Evolutionary conservation across 2,329 filamentous ascomycete species (phyloP).

Genomic region (Pyrenochaeta sp.): DNA sequence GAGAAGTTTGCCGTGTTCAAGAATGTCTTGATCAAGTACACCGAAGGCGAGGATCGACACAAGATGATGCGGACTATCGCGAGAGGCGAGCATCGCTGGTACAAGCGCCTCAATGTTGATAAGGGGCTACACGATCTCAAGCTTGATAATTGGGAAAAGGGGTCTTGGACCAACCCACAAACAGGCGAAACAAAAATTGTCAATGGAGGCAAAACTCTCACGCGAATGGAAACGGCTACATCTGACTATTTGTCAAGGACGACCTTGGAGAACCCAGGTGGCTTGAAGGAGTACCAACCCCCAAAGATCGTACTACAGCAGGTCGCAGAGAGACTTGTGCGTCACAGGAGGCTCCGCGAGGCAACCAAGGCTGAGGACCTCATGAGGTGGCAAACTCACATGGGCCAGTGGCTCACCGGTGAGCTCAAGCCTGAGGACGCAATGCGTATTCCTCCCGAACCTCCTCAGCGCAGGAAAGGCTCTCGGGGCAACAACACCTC

Average conservation of each 20-base stretch:
- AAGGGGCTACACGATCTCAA: slow-evolving; percentile 56
- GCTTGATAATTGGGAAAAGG: slow-evolving; percentile 58
- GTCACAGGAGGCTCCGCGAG: slow-evolving; percentile 56
- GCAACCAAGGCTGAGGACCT: slow-evolving; percentile 42
- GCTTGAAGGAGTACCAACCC: slow-evolving; percentile 54
- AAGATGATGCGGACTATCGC: slow-evolving; percentile 57
- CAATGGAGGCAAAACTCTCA: slow-evolving; percentile 54
- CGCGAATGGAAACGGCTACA: slow-evolving; percentile 56
- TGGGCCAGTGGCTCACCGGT: slow-evolving; percentile 51
- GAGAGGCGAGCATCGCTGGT: slow-evolving; percentile 59
- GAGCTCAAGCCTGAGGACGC: slow-evolving; percentile 39
- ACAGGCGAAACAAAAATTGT: slow-evolving; percentile 42
- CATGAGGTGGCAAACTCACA: slow-evolving; percentile 49
- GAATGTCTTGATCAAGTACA: slow-evolving; percentile 62
- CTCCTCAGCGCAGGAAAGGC: slow-evolving; percentile 8
- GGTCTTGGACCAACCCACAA: slow-evolving; percentile 48
- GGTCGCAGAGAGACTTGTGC: slow-evolving; percentile 58
- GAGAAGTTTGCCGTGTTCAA: slow-evolving; percentile 61
- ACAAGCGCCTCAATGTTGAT: slow-evolving; percentile 59
- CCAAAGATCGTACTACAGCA: slow-evolving; percentile 56
- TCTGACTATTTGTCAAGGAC: slow-evolving; percentile 51
- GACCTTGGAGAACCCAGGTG: slow-evolving; percentile 41
- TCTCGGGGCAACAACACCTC: slow-evolving; percentile 6
- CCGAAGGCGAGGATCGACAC: slow-evolving; percentile 59
- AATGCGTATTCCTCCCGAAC: slow-evolving; percentile 9